Percentiles rank a stretch among this genome's conserved stretches.
Conservation (phyloP, 129 eudicot genomes). For the Lactuca sativa region DNA sequence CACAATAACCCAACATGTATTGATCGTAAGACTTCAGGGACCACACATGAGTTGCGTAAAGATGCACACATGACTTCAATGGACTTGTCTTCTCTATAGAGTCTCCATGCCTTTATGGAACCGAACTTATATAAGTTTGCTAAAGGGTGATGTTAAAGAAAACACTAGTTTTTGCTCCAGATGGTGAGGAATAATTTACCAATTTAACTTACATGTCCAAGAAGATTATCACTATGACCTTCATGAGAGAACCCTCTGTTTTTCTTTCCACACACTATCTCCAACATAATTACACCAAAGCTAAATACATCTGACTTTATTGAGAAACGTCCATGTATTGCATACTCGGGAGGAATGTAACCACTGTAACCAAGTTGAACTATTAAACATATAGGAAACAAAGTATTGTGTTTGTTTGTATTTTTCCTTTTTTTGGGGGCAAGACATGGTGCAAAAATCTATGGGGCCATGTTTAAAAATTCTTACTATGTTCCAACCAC, state of each 20-base stretch:
- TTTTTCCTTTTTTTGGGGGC: no score
- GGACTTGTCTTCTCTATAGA: not conserved
- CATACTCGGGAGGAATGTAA: not conserved
- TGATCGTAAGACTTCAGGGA: conserved; percentile 13
- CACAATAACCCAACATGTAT: conserved; percentile 17
- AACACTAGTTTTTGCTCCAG: not conserved
- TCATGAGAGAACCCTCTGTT: conserved; percentile 19
- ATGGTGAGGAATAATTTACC: no score
- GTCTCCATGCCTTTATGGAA: not conserved
- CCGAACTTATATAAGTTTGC: not conserved
- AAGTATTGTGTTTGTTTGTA: no score
- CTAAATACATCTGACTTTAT: conserved; percentile 13
- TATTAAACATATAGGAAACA: not conserved
- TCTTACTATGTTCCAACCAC: conserved; percentile 46
- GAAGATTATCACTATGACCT: conserved; percentile 19
- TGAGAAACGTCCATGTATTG: not conserved
- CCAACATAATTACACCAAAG: conserved; percentile 11
- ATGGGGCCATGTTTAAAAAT: not conserved
- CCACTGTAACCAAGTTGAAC: not conserved
- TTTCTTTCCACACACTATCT: conserved; percentile 8
- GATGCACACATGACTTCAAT: not conserved
- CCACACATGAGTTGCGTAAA: not conserved
- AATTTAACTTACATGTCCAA: conserved; percentile 11
- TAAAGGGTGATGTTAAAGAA: not conserved
- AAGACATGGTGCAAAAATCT: no score